phyloP scores from a whole-genome alignment of 2,329 filamentous ascomycete species.

The Cladophialophora immunda region DNA sequence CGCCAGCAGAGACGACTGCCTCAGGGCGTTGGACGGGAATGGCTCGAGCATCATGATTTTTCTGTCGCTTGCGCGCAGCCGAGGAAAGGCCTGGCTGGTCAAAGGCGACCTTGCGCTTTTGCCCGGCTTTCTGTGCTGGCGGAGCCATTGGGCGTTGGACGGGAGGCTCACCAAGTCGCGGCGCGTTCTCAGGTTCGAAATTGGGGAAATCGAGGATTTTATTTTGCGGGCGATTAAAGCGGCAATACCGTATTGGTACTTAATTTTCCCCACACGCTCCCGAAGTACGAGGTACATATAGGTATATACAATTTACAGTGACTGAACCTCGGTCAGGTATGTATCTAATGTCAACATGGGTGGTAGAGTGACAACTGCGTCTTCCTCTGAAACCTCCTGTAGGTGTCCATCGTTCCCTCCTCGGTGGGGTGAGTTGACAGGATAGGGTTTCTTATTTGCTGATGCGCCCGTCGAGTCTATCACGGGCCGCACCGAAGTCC shows the following conservation, averaged over 20 bases:
- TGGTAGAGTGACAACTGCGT: slow-evolving; percentile 12
- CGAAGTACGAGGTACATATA: too few species aligned
- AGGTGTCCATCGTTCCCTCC: not conserved
- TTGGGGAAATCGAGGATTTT: not conserved
- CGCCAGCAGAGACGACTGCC: slow-evolving; percentile 63
- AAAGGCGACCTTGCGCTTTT: slow-evolving; percentile 38
- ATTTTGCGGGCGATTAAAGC: slow-evolving; percentile 1
- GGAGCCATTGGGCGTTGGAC: slow-evolving; percentile 19
- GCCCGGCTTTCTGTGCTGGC: slow-evolving; percentile 25
- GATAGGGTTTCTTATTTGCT: not conserved
- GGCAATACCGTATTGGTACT: not conserved
- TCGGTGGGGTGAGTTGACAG: not conserved
- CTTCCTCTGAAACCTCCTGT: not conserved
- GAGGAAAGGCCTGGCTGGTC: slow-evolving; percentile 24
- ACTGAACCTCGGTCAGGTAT: slow-evolving; percentile 24
- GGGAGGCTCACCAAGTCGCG: not conserved
- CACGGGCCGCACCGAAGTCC: not conserved
- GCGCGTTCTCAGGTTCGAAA: not conserved
- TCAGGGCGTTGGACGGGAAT: slow-evolving; percentile 57
- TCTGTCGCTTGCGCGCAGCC: slow-evolving; percentile 49
- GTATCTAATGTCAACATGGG: slow-evolving; percentile 33
- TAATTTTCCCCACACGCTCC: not conserved
- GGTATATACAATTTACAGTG: not conserved
- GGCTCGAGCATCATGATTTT: slow-evolving; percentile 54
- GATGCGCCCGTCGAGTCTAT: not conserved